phyloP scores from a whole-genome alignment of 371 early-diverging fungal genomes.

The Syncephalastrum sp. region DNA sequence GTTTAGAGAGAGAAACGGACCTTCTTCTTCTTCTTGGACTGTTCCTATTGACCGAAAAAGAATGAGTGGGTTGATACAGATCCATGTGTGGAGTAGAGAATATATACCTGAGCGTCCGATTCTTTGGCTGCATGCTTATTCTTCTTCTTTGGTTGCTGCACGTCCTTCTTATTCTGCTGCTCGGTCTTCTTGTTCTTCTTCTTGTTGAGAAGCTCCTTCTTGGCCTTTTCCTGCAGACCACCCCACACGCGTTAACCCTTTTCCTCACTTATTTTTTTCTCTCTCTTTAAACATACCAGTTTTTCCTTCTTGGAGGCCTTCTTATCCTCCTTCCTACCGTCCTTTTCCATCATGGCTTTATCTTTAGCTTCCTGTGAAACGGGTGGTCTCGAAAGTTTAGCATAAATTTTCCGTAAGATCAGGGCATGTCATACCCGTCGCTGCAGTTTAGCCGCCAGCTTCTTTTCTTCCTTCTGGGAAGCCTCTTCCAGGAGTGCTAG shows the following conservation, averaged over 20 bases:
- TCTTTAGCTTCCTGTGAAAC: constrained; percentile 12
- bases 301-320: constrained; percentile 6
- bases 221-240: constrained; percentile 8
- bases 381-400: neutral
- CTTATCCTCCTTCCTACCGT: constrained; percentile 7
- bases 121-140: constrained; percentile 4
- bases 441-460: constrained; percentile 4
- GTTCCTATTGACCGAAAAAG: neutral
- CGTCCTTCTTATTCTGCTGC: neutral
- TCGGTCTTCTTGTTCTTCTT: constrained; percentile 2
- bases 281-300: constrained; percentile 1
- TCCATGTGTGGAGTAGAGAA: too few species aligned
- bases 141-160: constrained; percentile 1
- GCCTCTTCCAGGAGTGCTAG: constrained; percentile 10
- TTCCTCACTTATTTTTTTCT: too few species aligned
- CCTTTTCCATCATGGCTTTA: constrained; percentile 7
- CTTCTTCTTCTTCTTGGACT: too few species aligned
- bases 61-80: neutral
- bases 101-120: neutral
- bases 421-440: constrained; percentile 4
- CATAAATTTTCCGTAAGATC: neutral
- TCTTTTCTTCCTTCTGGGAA: constrained; percentile 10
- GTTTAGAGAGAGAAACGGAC: too few species aligned
- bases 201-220: neutral
- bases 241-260: neutral